These are phyloP conservation scores for Neurospora tetraspora DNA, from an alignment of 495 filamentous ascomycete species.

Conservation along the genomic window DNA sequence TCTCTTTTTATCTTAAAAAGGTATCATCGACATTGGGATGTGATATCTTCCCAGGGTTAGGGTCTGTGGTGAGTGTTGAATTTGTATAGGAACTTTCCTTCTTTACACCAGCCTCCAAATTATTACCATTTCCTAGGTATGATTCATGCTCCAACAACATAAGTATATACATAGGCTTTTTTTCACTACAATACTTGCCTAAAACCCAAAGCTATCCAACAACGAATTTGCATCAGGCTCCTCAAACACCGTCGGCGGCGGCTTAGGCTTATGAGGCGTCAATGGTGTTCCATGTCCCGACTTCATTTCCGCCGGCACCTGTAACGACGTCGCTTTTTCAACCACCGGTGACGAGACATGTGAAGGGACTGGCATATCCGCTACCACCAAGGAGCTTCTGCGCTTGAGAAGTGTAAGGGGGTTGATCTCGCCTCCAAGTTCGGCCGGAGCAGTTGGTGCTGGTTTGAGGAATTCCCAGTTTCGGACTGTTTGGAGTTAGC, in stretches of 20 bases:
- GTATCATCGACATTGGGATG: neutral
- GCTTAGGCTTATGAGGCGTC: conserved; percentile 51
- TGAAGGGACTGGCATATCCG: conserved; percentile 52
- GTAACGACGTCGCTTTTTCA: conserved; percentile 28
- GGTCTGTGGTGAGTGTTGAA: neutral
- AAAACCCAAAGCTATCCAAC: conserved; percentile 73
- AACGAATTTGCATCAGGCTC: conserved; percentile 82
- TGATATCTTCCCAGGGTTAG: neutral
- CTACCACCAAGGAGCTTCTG: conserved; percentile 68
- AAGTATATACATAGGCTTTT: neutral
- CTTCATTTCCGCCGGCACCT: conserved; percentile 38
- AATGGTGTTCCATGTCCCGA: conserved; percentile 34
- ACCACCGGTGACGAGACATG: conserved; percentile 19
- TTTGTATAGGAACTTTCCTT: neutral
- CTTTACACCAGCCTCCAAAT: neutral
- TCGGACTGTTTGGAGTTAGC: conserved; percentile 34
- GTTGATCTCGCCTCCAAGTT: conserved; percentile 40
- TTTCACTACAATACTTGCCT: neutral
- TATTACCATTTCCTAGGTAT: neutral
- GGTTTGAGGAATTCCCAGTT: conserved; percentile 78
- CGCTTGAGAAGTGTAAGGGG: conserved; percentile 60
- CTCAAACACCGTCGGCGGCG: conserved; percentile 71
- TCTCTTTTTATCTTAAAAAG: neutral
- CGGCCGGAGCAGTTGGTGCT: conserved; percentile 18
- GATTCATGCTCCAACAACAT: neutral